Percentiles rank a stretch among this genome's conserved stretches.
Evolutionary conservation across 257 asterid genomes (phyloP).

Genomic region (Solanum verrucosum): DNA sequence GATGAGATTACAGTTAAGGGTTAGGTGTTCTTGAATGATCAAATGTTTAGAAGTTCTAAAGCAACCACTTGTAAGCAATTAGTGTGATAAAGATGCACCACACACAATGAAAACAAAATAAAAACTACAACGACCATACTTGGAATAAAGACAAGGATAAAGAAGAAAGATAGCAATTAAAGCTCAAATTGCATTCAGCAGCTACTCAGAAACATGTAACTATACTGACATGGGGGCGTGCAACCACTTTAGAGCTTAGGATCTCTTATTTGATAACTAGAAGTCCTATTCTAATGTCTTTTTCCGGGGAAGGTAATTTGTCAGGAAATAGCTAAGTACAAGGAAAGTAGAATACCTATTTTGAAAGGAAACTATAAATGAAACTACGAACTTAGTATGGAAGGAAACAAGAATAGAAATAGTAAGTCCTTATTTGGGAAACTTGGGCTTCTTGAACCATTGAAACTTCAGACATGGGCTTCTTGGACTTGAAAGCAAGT

Average conservation of each 20-base stretch:
- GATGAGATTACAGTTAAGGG: neutral
- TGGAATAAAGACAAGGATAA: neutral
- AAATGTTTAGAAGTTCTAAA: neutral
- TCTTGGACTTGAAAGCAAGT: neutral
- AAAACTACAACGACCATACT: neutral
- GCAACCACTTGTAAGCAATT: neutral
- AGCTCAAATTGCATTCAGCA: neutral
- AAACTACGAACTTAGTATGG: neutral
- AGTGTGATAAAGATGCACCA: neutral
- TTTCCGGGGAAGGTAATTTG: neutral
- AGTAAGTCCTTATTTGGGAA: neutral
- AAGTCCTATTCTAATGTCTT: neutral
- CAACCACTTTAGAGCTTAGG: neutral
- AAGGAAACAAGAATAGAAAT: neutral
- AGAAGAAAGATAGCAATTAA: neutral
- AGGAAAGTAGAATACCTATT: neutral
- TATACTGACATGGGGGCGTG: neutral
- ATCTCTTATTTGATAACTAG: neutral
- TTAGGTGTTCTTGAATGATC: neutral
- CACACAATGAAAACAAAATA: neutral
- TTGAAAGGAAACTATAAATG: neutral
- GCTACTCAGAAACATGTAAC: neutral
- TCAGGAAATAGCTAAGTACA: neutral
- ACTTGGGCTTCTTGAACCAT: neutral
- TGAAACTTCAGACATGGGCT: neutral